These are phyloP conservation scores for Ehretia macrophylla DNA, from an alignment of 257 asterid genomes.

Conservation along the genomic window DNA sequence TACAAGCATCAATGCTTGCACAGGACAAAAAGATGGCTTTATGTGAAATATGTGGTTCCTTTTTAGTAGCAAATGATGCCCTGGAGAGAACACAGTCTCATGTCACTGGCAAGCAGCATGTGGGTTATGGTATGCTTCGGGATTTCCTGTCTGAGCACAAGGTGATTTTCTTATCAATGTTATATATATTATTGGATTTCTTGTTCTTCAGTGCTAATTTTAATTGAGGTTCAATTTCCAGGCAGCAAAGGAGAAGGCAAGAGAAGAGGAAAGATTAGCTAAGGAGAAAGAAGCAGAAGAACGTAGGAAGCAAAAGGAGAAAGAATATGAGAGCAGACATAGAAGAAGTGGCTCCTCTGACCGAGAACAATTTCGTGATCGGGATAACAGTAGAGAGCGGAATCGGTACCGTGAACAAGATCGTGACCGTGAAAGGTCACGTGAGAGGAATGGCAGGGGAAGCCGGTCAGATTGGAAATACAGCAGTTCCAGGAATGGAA, in stretches of 20 bases:
- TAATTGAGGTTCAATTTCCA: conserved; percentile 28
- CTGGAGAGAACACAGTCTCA: conserved; percentile 97
- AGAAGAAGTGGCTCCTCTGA: conserved; percentile 69
- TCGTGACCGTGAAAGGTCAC: conserved; percentile 48
- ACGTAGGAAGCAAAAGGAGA: conserved; percentile 68
- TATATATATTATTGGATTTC: too few relatives aligned
- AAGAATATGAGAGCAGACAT: conserved; percentile 54
- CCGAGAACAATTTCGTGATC: conserved; percentile 62
- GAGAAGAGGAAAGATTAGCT: conserved; percentile 77
- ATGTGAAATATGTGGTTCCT: conserved; percentile 97
- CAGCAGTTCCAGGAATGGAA: conserved; percentile 55
- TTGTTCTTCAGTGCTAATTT: conserved; percentile 4
- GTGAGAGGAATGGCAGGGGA: conserved; percentile 67
- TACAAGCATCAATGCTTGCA: conserved; percentile 64
- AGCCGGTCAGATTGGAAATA: conserved; percentile 56
- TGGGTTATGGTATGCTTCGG: conserved; percentile 93
- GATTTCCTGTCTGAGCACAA: conserved; percentile 66
- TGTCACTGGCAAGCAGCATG: conserved; percentile 93
- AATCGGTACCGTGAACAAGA: conserved; percentile 48
- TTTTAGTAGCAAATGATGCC: conserved; percentile 95
- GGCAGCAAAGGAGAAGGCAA: conserved; percentile 79
- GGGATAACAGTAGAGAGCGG: conserved; percentile 55
- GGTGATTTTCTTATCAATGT: conserved; percentile 18
- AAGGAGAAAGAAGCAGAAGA: conserved; percentile 91
- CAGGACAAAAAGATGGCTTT: conserved; percentile 98